Evolutionary conservation across 352 stramenopile species (phyloP).

Genomic region (Nothophytophthora sp.): DNA sequence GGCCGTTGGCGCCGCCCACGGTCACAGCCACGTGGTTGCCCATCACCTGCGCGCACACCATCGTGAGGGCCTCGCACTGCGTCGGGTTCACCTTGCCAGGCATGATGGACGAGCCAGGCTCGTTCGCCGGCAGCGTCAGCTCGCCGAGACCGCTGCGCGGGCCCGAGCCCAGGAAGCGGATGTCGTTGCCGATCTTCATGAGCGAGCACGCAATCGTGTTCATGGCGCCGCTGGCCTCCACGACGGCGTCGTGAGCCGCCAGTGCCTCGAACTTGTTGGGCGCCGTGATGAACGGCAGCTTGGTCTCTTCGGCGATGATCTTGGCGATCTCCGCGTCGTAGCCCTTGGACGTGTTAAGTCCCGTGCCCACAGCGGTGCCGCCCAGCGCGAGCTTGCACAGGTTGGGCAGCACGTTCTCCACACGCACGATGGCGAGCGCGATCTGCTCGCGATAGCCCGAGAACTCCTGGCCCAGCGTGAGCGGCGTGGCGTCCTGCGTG

Average conservation of each 20-base stretch:
- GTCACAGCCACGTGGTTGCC: slow-evolving; percentile 95
- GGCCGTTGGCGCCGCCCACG: slow-evolving; percentile 92
- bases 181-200: slow-evolving; percentile 85
- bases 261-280: slow-evolving; percentile 96
- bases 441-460: slow-evolving; percentile 94
- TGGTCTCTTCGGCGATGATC: slow-evolving; percentile 93
- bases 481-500: slow-evolving; percentile 93
- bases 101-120: slow-evolving; percentile 78
- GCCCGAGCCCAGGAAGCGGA: slow-evolving; percentile 66
- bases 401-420: slow-evolving; percentile 81
- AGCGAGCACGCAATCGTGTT: slow-evolving; percentile 74
- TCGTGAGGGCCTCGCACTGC: slow-evolving; percentile 96
- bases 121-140: slow-evolving; percentile 66
- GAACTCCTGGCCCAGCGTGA: slow-evolving; percentile 99
- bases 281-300: slow-evolving; percentile 93
- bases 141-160: slow-evolving; percentile 62
- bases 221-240: slow-evolving; percentile 68
- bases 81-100: slow-evolving; percentile 85
- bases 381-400: slow-evolving; percentile 94
- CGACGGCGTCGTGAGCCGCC: slow-evolving; percentile 68
- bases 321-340: slow-evolving; percentile 94
- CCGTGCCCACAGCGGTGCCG: slow-evolving; percentile 96
- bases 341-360: slow-evolving; percentile 89
- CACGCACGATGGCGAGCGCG: slow-evolving; percentile 86
- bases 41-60: slow-evolving; percentile 96